These are phyloP conservation scores for Xylaria scruposa DNA, from an alignment of 495 filamentous ascomycete species.

Conservation along the genomic window DNA sequence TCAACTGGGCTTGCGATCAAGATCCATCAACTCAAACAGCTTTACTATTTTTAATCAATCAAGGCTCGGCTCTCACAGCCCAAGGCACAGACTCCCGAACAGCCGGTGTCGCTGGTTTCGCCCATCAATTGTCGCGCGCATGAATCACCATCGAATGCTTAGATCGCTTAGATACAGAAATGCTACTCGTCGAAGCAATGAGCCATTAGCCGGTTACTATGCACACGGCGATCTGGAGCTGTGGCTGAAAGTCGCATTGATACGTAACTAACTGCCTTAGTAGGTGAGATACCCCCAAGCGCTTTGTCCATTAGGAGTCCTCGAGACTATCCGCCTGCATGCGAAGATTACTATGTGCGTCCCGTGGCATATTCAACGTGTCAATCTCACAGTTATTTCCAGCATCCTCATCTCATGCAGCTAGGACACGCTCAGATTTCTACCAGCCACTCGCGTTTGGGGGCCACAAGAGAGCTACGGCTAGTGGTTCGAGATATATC, in stretches of 20 bases:
- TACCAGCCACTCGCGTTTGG: constrained; percentile 18
- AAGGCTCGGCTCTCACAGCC: neutral
- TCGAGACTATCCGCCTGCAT: constrained; percentile 36
- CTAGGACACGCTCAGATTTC: constrained; percentile 23
- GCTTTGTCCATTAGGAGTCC: constrained; percentile 36
- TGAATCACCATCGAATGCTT: constrained; percentile 6
- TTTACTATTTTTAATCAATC: neutral
- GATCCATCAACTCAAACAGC: neutral
- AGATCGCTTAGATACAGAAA: constrained; percentile 2
- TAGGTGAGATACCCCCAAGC: neutral
- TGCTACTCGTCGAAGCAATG: constrained; percentile 14
- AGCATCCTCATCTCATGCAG: constrained; percentile 26
- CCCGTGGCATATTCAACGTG: constrained; percentile 40
- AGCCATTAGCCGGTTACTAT: constrained; percentile 15
- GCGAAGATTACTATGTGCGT: constrained; percentile 33
- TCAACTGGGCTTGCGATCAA: neutral
- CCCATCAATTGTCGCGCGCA: neutral
- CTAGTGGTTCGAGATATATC: constrained; percentile 14
- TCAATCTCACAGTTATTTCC: constrained; percentile 39
- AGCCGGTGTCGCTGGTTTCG: neutral
- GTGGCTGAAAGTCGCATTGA: constrained; percentile 4
- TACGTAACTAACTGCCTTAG: constrained; percentile 8
- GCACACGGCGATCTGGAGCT: constrained; percentile 7
- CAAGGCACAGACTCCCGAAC: neutral
- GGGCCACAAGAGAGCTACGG: constrained; percentile 14